Base-by-base conservation (phyloP, 140 eudicot species). In the Cichorium intybus region DNA sequence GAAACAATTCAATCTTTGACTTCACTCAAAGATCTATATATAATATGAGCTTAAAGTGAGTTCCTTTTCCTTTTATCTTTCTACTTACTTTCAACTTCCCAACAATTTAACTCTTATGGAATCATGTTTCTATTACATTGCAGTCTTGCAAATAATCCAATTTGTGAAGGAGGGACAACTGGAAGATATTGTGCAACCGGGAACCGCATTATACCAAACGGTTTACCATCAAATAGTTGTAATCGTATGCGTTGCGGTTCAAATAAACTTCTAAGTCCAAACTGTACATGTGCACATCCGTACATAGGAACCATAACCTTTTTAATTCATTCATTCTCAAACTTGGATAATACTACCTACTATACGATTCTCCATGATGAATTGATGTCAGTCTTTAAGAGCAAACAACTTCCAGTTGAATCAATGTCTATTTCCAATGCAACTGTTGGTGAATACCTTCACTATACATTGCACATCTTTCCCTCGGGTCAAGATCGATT, bases 291-390 rank as follows among this genome's bases (percentile, higher is more conserved):
- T 46, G 37, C 84, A 49, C 45, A 67, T 66, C 96, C 96, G 0
- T 88, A 85, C 79, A 82, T 71, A 26, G 98, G 98, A 70, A 81
- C 79, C 52, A 73, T 92, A 28, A 73, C 47, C 56, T 85, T 92
- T 73, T 81, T 68, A 63, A 78, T 95, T 4, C 69, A 62, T 75
- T 76, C 91, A 74, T 87, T 87, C 76, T 83, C 96, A 14, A 67
- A 92, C 63, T 70, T 85, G 59, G 81, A 57, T 28, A 85, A 85
- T 47, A 21, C 67, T 22, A 77, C 76, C 24, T 83, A 92, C 72
- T 81, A 39, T 69, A 58, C 4, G 22, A 47, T 58, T 74, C 87
- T 88, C 45, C 59, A 26, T 28, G 76, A 62, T n/a, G 11, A 61
- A 58, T 62, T 91, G 52, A 71, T 76, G 74, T 29, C 59, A 7